Base-by-base conservation (phyloP, 176 grass and related monocot genomes). In the Eremochloa ophiuroides region DNA sequence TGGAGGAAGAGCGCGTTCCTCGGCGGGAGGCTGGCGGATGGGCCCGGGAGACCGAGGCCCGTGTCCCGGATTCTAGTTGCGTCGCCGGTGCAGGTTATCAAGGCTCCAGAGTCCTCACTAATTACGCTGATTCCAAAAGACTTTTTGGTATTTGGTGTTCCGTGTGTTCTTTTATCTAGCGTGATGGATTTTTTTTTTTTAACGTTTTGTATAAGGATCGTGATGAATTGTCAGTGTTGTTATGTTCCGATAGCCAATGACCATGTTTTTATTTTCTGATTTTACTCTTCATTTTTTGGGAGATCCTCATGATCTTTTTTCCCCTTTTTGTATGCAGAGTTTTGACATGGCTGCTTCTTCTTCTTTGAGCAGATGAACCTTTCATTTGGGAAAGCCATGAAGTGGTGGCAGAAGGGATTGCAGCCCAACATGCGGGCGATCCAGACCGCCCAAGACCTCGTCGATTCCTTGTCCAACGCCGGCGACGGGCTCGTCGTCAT, bases 361-460 rank as follows among this genome's bases (percentile, higher is more conserved):
- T 2, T n/a, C n/a, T 2, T 70, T 25, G 12, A 71, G 25, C 89
- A 97, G 94, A 90, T 75, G 87, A 85, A 78, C 38, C 92, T 91
- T 61, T 31, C 78, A 18, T 74, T 94, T 72, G 85, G 62, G 22
- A 97, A 94, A 79, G 69, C 85, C 34, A 56, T 67, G 62, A 97
- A 82, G 72, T 97, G 91, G 94, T 97, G 94, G 94, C 89, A 97
- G 63, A 94, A 91, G 61, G 84, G 82, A 14, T 53, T 91, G 5
- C 89, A 94, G 34, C 75, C 91, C 71, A 94, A 97, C 85, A 92
- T 97, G 91, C 69, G 75, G 48, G 94, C 91, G 85, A 80, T 94
- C 34, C 85, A 82, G 51, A 92, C 91, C 10, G 85, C 94, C 28
- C 87, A 90, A 65, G 91, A 97, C 84, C 81, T 97, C 68, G 89